Evolutionary conservation across 139 green algal species (phyloP), one percentile per base, ranked within the genome.

Genomic region (Chlamydomonas schloesseri): DNA sequence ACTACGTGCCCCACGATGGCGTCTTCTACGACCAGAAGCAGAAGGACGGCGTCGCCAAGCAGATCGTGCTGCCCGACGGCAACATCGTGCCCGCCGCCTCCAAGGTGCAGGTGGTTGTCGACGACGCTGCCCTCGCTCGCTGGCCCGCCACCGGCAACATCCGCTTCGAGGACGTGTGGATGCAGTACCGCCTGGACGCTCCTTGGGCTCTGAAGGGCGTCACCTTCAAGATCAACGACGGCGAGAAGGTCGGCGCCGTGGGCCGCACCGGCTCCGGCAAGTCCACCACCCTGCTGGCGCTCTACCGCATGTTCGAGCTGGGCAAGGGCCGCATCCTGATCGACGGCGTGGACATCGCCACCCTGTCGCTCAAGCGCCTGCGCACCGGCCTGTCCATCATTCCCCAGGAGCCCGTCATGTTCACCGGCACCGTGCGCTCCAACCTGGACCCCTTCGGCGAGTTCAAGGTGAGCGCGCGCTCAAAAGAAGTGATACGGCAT

Each of bases 371-470:
- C 34, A 85, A 90, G 57, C 88, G 95, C 55, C 93, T 94, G 69
- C 83, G 78, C 15, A 71, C 76, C 33, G 75, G 78, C 71, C 73
- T 96, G 26, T 91, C 92, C 71, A 93, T 95, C 77, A 93, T 96
- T 74, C 93, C 88, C 28, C 88, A 99, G 95, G 90, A 97, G 83
- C 88, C 86, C 88, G 94, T 98, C 85, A 91, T 98, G 70, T 99
- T 98, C 84, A 92, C 82, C 24, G 96, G 95, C 68, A 97, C 87
- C 8, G 89, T 99, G 71, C 94, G 97, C 60, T 84, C 77, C 82
- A 99, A 99, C 93, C 93, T 99, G 83, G 97, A 99, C 91, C 97
- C 97, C 13, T 97, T 97, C 72, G 46, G 46, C 62, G 73, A 93
- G 24, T 72, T 72, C 67, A 72, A 72, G 67, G 64, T 64, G 55